These are phyloP conservation scores for Didymella pinodella DNA, from an alignment of 2,329 filamentous ascomycete species.

Conservation along the genomic window DNA sequence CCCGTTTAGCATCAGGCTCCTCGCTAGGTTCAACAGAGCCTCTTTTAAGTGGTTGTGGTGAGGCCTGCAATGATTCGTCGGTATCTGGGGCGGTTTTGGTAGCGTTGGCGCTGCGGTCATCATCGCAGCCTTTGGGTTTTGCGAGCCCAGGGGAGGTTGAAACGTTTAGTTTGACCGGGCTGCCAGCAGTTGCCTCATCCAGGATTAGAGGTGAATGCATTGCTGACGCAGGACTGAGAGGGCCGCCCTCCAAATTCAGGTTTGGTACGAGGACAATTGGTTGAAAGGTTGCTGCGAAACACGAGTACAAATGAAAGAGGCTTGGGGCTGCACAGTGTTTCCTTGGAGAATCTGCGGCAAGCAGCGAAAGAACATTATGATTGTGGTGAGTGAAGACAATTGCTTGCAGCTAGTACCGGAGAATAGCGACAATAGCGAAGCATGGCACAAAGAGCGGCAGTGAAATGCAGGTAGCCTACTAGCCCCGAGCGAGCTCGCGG, in stretches of 20 bases:
- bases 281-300: neutral
- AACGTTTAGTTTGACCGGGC: neutral
- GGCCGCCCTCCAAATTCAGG: neutral
- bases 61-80: neutral
- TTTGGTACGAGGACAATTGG: neutral
- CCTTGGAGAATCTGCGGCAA: neutral
- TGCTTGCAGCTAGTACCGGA: neutral
- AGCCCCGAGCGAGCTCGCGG: neutral
- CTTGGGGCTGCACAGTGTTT: neutral
- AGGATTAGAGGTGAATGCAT: neutral
- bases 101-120: neutral
- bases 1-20: constrained; percentile 3
- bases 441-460: neutral
- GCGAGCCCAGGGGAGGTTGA: neutral
- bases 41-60: constrained; percentile 1
- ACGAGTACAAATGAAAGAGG: neutral
- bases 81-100: neutral
- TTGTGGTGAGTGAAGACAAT: neutral
- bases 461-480: constrained; percentile 2
- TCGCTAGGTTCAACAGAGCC: neutral
- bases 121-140: neutral
- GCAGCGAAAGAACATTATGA: constrained; percentile 8
- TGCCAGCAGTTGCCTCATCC: neutral
- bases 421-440: neutral
- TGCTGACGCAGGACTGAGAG: neutral